These are phyloP conservation scores for Leptographium flavum DNA, from an alignment of 2,329 filamentous ascomycete genomes.

Conservation along the genomic window DNA sequence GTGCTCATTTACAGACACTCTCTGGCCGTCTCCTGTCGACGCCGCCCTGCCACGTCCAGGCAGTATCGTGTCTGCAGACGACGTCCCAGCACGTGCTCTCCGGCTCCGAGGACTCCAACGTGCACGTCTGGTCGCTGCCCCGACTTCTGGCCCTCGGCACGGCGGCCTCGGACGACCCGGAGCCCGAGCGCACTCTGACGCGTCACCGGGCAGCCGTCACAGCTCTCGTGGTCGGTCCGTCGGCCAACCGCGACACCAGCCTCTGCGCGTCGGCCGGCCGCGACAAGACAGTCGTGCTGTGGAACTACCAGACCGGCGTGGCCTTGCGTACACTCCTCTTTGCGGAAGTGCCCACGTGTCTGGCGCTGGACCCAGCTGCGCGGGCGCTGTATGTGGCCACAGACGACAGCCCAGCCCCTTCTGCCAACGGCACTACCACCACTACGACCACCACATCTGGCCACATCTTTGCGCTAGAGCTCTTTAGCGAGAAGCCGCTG, in stretches of 20 bases:
- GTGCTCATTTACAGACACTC: conserved; percentile 35
- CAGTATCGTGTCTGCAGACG: conserved; percentile 60
- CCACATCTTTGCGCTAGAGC: conserved; percentile 57
- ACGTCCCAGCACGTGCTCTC: conserved; percentile 62
- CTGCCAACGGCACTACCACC: not conserved
- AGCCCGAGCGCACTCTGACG: conserved; percentile 65
- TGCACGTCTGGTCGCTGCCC: conserved; percentile 82
- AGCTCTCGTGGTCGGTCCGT: conserved; percentile 45
- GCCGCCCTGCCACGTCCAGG: conserved; percentile 63
- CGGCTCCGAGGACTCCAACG: conserved; percentile 72
- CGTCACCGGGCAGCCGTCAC: conserved; percentile 65
- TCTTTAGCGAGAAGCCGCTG: conserved; percentile 42
- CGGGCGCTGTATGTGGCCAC: conserved; percentile 71
- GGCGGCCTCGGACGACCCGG: conserved; percentile 26
- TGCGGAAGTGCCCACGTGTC: conserved; percentile 54
- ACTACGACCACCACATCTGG: not conserved
- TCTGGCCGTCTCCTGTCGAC: conserved; percentile 67
- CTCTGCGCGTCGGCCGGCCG: conserved; percentile 72
- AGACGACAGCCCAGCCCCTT: conserved; percentile 35
- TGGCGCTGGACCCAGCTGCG: conserved; percentile 69
- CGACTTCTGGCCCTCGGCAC: conserved; percentile 48
- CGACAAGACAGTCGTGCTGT: conserved; percentile 81
- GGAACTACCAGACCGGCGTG: conserved; percentile 76
- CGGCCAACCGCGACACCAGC: conserved; percentile 49
- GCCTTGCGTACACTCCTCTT: conserved; percentile 72